Base-by-base conservation (phyloP, 164 flowering plant species). In the Piper betle region DNA sequence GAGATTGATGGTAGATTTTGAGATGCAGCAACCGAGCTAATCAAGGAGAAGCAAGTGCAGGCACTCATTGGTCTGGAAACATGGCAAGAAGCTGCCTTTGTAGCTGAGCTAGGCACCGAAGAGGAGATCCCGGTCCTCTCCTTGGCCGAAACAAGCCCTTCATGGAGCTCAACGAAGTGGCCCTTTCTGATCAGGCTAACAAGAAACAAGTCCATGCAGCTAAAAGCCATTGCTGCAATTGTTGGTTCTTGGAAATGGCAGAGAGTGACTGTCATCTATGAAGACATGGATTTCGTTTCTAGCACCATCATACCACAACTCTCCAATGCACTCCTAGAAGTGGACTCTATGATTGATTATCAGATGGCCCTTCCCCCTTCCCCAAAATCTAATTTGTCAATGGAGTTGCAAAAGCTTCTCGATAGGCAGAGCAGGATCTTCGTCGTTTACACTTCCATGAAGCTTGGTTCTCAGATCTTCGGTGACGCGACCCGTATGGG, bases 61-160 rank as follows among this genome's bases (percentile, higher is more conserved):
- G 53, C 42, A 3, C 42, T 63, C 17, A 6, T 63, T 9, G 66
- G 66, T 7, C 33, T 59, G 10, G 50, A 13, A 3, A 58, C 70
- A 56, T 81, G 82, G 88, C 65, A 73, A 41, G 78, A 80, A 62
- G 73, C 81, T 42, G 73, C 77, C 9, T 46, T 80, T 19, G 77
- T 76, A 3, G 82, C 82, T 3, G 66, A 77, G 33, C 58, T 78
- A 3, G 82, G 81, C 62, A 69, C 58, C 53, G 55, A 16, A 62
- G 64, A 75, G 57, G 68, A 60, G 11, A 62, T 73, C 16, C 76
- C 76, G 0, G 62, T 69, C 4, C 25, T 71, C 39, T 63, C 74
- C 25, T 60, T 64, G 38, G 37, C 69, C 37, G 66, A 62, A 52
- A 60, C 61, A 39, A 62, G 50, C 38, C 60, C 62, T n/a, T 18